Percentiles rank a stretch among this genome's conserved stretches.
These are phyloP conservation scores for Jackrogersella minutella DNA, from an alignment of 495 filamentous ascomycete genomes.

Conservation along the genomic window DNA sequence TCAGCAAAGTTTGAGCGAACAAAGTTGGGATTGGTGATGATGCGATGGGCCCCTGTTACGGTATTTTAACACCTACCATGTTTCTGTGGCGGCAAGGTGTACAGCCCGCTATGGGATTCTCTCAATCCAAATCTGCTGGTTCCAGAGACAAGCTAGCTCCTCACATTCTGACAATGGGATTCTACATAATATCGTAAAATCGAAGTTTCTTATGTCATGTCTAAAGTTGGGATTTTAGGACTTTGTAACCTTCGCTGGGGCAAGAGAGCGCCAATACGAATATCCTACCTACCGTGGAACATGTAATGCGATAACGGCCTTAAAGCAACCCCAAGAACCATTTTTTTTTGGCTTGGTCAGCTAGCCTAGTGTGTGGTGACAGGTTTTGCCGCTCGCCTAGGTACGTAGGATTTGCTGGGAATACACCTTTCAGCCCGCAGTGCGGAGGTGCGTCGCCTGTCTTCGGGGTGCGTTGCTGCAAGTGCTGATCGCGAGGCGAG, in stretches of 20 bases:
- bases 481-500: conserved; percentile 39
- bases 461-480: conserved; percentile 24
- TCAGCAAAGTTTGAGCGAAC: conserved; percentile 30
- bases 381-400: conserved; percentile 17
- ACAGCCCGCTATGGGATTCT: conserved; percentile 23
- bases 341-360: background rate
- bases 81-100: background rate
- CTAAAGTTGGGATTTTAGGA: conserved; percentile 23
- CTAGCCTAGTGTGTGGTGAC: conserved; percentile 14
- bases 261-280: conserved; percentile 24
- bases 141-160: background rate
- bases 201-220: conserved; percentile 18
- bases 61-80: conserved; percentile 2
- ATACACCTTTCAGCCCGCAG: conserved; percentile 26
- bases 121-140: background rate
- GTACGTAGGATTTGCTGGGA: conserved; percentile 6
- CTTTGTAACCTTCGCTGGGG: background rate
- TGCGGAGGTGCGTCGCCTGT: conserved; percentile 33
- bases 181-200: background rate
- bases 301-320: conserved; percentile 9
- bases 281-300: conserved; percentile 1
- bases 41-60: conserved; percentile 13
- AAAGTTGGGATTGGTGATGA: conserved; percentile 26
- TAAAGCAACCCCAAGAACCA: conserved; percentile 3
- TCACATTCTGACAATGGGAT: background rate